Conservation (phyloP, 805 yeast genomes). For the Suhomyces kilbournensis region DNA sequence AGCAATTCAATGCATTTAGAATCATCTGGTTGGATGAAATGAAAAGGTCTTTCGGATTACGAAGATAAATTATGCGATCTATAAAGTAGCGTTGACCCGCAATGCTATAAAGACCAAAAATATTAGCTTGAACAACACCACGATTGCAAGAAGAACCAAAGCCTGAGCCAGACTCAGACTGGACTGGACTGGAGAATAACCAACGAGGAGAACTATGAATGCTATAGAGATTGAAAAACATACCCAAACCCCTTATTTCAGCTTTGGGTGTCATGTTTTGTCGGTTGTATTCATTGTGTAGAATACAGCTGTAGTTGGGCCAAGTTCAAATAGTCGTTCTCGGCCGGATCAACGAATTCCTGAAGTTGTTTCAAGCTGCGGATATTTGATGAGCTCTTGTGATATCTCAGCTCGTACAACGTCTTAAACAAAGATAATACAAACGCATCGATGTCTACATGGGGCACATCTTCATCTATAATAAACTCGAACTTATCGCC, state of each 20-base stretch:
- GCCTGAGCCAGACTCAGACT: neutral
- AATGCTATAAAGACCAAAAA: neutral
- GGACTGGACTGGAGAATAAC: too few relatives aligned
- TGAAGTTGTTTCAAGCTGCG: conserved; percentile 45
- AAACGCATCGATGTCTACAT: conserved; percentile 59
- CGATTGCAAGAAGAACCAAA: neutral
- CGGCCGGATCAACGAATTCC: conserved; percentile 41
- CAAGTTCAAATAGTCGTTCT: conserved; percentile 4
- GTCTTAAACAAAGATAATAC: conserved; percentile 61
- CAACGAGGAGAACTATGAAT: neutral
- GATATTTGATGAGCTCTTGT: neutral
- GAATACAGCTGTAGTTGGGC: neutral
- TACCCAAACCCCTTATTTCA: too few relatives aligned
- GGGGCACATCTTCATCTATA: conserved; percentile 57
- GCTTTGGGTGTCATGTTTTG: neutral
- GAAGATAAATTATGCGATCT: conserved; percentile 18
- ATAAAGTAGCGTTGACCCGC: neutral
- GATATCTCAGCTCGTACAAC: conserved; percentile 72
- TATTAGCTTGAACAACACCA: too few relatives aligned
- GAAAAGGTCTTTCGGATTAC: conserved; percentile 50
- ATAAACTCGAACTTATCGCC: conserved; percentile 84
- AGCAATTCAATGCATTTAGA: conserved; percentile 60
- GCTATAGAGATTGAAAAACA: neutral
- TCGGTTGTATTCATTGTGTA: neutral
- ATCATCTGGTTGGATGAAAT: conserved; percentile 60